Evolutionary conservation across 2,329 filamentous ascomycete genomes (phyloP).

Genomic region (Aspergillus fischeri): DNA sequence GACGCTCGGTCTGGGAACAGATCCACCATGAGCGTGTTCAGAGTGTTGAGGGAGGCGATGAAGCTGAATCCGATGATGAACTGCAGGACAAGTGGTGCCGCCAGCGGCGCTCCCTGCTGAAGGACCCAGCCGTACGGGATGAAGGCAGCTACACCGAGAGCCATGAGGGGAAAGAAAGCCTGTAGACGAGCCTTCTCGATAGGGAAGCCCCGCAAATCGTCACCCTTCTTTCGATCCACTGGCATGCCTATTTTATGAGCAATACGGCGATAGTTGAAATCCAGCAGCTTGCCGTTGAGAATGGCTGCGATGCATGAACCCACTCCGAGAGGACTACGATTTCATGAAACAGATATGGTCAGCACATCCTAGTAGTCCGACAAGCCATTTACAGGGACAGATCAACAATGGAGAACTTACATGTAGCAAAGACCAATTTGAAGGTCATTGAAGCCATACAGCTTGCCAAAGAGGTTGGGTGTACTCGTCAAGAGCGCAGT

Average conservation of each 20-base stretch:
- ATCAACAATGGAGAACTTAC: constrained; percentile 5
- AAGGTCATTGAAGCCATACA: constrained; percentile 32
- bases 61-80: constrained; percentile 29
- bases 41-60: constrained; percentile 18
- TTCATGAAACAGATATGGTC: background rate
- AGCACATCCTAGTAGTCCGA: background rate
- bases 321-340: constrained; percentile 16
- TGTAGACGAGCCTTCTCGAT: constrained; percentile 28
- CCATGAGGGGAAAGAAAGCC: constrained; percentile 21
- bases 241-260: constrained; percentile 12
- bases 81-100: constrained; percentile 26
- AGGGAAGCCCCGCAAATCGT: constrained; percentile 45
- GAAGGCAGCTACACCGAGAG: constrained; percentile 21
- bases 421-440: constrained; percentile 25
- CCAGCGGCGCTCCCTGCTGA: constrained; percentile 15
- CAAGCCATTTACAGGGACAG: background rate
- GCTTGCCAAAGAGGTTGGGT: constrained; percentile 34
- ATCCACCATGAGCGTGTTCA: constrained; percentile 30
- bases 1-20: constrained; percentile 21
- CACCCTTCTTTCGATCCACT: constrained; percentile 29
- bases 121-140: constrained; percentile 32
- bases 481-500: constrained; percentile 37
- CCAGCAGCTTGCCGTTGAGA: constrained; percentile 19
- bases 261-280: constrained; percentile 20
- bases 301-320: constrained; percentile 17